phyloP scores from a whole-genome alignment of 1,139 yeast genomes.

The Hansenula sp. region DNA sequence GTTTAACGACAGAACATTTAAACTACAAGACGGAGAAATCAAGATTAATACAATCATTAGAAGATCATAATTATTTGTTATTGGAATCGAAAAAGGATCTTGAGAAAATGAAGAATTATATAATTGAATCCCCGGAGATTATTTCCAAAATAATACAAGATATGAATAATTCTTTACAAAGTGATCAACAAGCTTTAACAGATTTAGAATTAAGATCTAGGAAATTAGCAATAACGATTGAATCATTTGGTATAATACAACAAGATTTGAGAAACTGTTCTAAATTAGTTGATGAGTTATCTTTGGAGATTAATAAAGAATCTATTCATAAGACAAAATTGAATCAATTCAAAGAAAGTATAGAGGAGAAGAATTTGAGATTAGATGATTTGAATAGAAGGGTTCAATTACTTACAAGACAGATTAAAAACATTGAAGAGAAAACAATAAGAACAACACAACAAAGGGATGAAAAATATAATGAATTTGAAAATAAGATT shows the following conservation, averaged over 20 bases:
- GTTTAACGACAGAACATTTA: conserved; percentile 60
- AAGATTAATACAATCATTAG: conserved; percentile 46
- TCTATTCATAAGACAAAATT: conserved; percentile 40
- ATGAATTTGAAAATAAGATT: conserved; percentile 42
- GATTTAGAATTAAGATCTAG: conserved; percentile 45
- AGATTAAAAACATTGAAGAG: conserved; percentile 49
- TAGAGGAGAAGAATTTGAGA: conserved; percentile 42
- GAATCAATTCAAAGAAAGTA: conserved; percentile 40
- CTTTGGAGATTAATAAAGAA: conserved; percentile 45
- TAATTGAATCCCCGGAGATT: conserved; percentile 59
- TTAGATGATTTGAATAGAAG: conserved; percentile 48
- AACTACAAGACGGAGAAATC: conserved; percentile 63
- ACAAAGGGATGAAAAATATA: conserved; percentile 45
- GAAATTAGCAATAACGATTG: conserved; percentile 52
- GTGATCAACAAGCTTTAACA: conserved; percentile 37
- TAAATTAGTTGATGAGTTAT: conserved; percentile 55
- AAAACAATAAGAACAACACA: conserved; percentile 47
- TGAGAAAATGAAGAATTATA: conserved; percentile 56
- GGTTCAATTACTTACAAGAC: conserved; percentile 46
- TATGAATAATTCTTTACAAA: conserved; percentile 43
- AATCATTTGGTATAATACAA: conserved; percentile 54
- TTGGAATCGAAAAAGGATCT: conserved; percentile 56
- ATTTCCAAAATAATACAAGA: conserved; percentile 54
- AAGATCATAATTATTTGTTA: conserved; percentile 30
- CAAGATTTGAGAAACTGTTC: conserved; percentile 50